A percentile compares a stretch with the other conserved stretches of the same genome.
Conservation (phyloP, 257 asterid genomes). For the Solanum chilense region DNA sequence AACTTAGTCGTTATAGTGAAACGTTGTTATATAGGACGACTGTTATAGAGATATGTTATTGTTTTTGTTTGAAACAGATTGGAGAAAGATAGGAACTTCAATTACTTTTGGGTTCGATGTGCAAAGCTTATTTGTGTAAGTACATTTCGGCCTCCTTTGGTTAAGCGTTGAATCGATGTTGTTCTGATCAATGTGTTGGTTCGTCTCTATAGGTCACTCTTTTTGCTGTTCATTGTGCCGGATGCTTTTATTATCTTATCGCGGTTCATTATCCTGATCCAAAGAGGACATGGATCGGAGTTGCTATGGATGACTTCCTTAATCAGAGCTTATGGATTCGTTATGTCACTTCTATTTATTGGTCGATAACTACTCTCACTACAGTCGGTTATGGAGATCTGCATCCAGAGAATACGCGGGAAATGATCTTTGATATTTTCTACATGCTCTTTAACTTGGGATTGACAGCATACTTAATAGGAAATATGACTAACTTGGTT, state of each 20-base stretch:
- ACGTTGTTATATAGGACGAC: not conserved
- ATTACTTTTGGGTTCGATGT: constrained; percentile 89
- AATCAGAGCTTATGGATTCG: constrained; percentile 62
- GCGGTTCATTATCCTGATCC: constrained; percentile 65
- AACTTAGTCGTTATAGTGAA: not conserved
- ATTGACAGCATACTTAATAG: constrained; percentile 79
- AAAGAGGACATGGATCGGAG: constrained; percentile 79
- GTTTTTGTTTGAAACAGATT: constrained; percentile 31
- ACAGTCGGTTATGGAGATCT: constrained; percentile 97
- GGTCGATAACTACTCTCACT: constrained; percentile 94
- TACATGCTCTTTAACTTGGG: constrained; percentile 97
- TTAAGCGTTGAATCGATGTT: not conserved
- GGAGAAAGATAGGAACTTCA: constrained; percentile 86
- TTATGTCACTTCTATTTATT: constrained; percentile 71
- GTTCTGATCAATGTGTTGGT: not conserved
- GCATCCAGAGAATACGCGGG: constrained; percentile 76
- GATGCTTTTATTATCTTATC: constrained; percentile 78
- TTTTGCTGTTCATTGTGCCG: constrained; percentile 92
- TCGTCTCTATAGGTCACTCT: constrained; percentile 60
- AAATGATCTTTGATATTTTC: constrained; percentile 69
- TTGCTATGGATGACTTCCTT: constrained; percentile 43
- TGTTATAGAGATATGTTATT: not conserved
- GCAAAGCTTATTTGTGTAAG: constrained; percentile 84
- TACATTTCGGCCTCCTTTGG: not conserved
- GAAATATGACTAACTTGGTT: constrained; percentile 95